Evolutionary conservation across 805 yeast genomes (phyloP).

Genomic region (Candida ortonii): DNA sequence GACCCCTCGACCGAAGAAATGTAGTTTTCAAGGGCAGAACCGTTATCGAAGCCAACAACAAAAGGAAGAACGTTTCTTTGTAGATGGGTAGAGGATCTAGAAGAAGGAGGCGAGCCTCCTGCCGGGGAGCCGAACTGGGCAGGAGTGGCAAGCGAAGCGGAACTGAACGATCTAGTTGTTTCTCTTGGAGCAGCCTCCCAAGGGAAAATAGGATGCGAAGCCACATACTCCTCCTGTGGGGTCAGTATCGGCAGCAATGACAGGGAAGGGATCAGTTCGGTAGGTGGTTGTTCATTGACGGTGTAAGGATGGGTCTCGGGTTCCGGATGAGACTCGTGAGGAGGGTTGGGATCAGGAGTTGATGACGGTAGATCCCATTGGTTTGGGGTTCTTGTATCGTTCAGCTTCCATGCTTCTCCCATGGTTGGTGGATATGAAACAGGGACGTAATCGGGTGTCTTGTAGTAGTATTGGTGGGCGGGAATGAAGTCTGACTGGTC

Average conservation of each 20-base stretch:
- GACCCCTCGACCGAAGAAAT: slow-evolving; percentile 6
- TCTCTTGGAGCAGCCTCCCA: slow-evolving; percentile 29
- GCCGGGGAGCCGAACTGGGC: not conserved
- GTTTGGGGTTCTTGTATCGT: slow-evolving; percentile 23
- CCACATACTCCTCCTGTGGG: slow-evolving; percentile 22
- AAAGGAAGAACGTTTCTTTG: no score
- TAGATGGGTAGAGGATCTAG: no score
- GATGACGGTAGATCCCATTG: slow-evolving; percentile 18
- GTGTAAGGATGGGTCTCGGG: slow-evolving; percentile 5
- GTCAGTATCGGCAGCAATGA: not conserved
- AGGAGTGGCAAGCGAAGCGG: slow-evolving; percentile 5
- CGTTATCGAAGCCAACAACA: slow-evolving; percentile 15
- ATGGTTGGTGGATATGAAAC: slow-evolving; percentile 18
- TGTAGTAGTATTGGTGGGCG: slow-evolving; percentile 19
- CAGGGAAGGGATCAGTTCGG: slow-evolving; percentile 3
- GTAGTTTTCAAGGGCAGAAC: slow-evolving; percentile 13
- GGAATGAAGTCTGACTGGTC: slow-evolving; percentile 4
- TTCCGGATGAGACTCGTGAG: not conserved
- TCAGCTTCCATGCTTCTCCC: slow-evolving; percentile 35
- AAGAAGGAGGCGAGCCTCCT: slow-evolving; percentile 1
- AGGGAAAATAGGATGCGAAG: slow-evolving; percentile 35
- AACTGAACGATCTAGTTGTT: slow-evolving; percentile 22
- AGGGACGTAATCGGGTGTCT: slow-evolving; percentile 26
- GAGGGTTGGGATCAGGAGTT: not conserved
- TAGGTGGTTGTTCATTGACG: no score